phyloP scores from a whole-genome alignment of 345 rosid genomes.

The Erucastrum elatum region DNA sequence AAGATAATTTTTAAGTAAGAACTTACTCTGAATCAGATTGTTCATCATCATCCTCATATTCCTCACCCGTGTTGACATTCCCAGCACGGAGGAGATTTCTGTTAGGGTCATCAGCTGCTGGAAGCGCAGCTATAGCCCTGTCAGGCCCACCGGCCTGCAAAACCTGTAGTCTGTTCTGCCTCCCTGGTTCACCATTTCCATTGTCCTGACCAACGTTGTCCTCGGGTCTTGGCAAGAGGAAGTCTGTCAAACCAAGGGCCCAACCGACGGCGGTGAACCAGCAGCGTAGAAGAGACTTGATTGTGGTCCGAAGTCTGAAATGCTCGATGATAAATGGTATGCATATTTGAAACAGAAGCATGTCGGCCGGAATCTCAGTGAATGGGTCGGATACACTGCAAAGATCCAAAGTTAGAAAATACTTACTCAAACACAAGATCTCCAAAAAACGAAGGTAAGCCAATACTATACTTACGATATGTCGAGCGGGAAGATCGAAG shows the following conservation, averaged over 20 bases:
- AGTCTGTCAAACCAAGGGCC: slow-evolving; percentile 90
- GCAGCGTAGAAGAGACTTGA: slow-evolving; percentile 85
- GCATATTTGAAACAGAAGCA: slow-evolving; percentile 99
- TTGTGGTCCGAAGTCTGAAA: slow-evolving; percentile 87
- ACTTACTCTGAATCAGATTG: slow-evolving; percentile 93
- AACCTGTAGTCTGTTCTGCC: slow-evolving; percentile 68
- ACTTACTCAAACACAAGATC: slow-evolving; percentile 7
- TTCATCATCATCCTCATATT: slow-evolving; percentile 68
- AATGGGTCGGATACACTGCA: slow-evolving; percentile 96
- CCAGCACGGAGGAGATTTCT: slow-evolving; percentile 47
- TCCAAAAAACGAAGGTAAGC: slow-evolving; percentile 8
- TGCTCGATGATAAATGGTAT: slow-evolving; percentile 94
- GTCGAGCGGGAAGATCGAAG: slow-evolving; percentile 90
- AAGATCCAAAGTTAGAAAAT: slow-evolving; percentile 9
- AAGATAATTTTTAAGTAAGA: slow-evolving; percentile 7
- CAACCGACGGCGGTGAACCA: slow-evolving; percentile 96
- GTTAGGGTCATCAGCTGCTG: slow-evolving; percentile 53
- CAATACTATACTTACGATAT: slow-evolving; percentile 67
- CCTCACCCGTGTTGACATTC: slow-evolving; percentile 50
- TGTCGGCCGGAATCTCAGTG: slow-evolving; percentile 98
- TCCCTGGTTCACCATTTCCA: slow-evolving; percentile 68
- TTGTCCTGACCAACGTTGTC: slow-evolving; percentile 76
- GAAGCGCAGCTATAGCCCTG: slow-evolving; percentile 58
- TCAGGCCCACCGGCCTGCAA: slow-evolving; percentile 62
- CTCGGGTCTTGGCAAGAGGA: slow-evolving; percentile 79